A percentile compares a stretch with the other conserved stretches of the same genome.
Conservation (phyloP, 768 basidiomycete species). For the Panaeolus papilionaceus region DNA sequence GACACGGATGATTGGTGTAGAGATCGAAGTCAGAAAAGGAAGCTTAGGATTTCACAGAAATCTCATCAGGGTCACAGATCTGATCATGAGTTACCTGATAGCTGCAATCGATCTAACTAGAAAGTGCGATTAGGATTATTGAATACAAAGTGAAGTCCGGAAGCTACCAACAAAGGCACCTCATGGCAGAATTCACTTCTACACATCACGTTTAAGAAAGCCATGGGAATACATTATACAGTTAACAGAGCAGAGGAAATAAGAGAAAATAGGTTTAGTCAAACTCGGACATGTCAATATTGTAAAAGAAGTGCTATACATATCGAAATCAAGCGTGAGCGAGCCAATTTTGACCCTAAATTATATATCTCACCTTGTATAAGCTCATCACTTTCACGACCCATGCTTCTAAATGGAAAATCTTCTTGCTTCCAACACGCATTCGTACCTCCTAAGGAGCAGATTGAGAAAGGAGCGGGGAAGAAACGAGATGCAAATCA, state of each 20-base stretch:
- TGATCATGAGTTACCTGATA: background rate
- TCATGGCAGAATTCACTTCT: constrained; percentile 11
- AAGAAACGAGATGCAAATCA: constrained; percentile 15
- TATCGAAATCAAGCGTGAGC: constrained; percentile 17
- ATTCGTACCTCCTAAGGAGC: constrained; percentile 87
- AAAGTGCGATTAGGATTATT: constrained; percentile 1
- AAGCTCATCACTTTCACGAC: constrained; percentile 95
- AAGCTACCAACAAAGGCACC: constrained; percentile 12
- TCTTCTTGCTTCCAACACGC: constrained; percentile 87
- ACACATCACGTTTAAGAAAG: constrained; percentile 12
- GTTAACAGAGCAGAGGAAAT: constrained; percentile 7
- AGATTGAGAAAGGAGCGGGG: background rate
- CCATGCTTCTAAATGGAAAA: constrained; percentile 98
- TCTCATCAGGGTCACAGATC: constrained; percentile 11
- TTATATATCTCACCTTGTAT: constrained; percentile 66
- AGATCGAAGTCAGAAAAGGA: constrained; percentile 4
- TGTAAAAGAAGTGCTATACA: constrained; percentile 63
- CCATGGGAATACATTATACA: background rate
- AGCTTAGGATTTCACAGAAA: constrained; percentile 1
- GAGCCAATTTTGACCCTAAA: background rate
- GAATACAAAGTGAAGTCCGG: constrained; percentile 10
- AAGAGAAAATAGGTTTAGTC: constrained; percentile 39
- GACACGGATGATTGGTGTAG: constrained; percentile 7
- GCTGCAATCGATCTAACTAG: constrained; percentile 1
- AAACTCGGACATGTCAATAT: constrained; percentile 65